phyloP scores from a whole-genome alignment of 2,329 filamentous ascomycete genomes.

The Aspergillus luchuensis region DNA sequence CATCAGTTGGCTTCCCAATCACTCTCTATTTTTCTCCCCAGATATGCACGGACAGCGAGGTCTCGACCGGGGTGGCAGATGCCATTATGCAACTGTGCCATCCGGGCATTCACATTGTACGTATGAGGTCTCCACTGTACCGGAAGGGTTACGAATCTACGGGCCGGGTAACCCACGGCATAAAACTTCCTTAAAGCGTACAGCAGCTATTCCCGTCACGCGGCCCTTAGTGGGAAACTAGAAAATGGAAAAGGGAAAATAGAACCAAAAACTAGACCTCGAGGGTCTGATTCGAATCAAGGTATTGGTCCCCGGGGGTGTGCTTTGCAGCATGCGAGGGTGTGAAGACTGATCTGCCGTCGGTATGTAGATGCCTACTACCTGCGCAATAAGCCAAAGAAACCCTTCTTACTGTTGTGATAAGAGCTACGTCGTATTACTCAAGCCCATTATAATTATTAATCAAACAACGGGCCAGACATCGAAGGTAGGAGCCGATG shows the following conservation, averaged over 20 bases:
- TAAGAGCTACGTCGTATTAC: background rate
- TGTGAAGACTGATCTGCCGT: background rate
- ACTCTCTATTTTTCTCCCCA: slow-evolving; percentile 44
- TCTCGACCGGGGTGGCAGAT: slow-evolving; percentile 74
- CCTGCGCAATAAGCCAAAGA: background rate
- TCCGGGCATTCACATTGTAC: slow-evolving; percentile 79
- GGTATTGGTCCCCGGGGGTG: background rate
- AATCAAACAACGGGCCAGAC: background rate
- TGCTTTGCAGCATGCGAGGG: background rate
- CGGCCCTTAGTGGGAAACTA: background rate
- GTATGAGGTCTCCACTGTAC: slow-evolving; percentile 45
- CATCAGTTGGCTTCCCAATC: background rate
- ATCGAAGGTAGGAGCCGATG: background rate
- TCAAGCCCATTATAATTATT: background rate
- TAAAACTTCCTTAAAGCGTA: background rate
- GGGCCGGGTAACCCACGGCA: background rate
- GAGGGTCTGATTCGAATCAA: background rate
- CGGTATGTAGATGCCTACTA: background rate
- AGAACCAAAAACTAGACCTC: background rate
- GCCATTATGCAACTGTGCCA: slow-evolving; percentile 67
- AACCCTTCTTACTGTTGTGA: background rate
- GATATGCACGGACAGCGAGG: slow-evolving; percentile 73
- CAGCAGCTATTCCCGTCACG: background rate
- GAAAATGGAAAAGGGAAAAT: too few species aligned
- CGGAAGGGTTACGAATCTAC: background rate